Conservation (phyloP, 805 yeast genomes). For the Candida methanosorbosa region DNA sequence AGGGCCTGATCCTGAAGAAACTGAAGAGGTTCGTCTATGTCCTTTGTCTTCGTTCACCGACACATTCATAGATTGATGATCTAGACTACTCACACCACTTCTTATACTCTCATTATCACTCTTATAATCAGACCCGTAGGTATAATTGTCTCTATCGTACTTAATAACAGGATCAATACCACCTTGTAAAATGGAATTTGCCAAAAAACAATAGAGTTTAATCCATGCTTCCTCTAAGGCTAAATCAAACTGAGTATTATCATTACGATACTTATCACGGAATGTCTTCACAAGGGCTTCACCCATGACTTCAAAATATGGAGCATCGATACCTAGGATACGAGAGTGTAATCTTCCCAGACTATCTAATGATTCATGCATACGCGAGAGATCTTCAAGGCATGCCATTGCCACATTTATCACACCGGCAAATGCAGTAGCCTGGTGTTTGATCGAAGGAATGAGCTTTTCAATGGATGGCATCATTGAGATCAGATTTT, state of each 20-base stretch:
- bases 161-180: conserved; percentile 42
- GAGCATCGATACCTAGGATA: conserved; percentile 63
- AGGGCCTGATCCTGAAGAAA: neutral
- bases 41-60: neutral
- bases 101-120: neutral
- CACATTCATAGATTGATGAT: neutral
- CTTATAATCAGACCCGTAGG: neutral
- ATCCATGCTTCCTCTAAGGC: conserved; percentile 68
- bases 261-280: conserved; percentile 43
- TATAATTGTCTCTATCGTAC: conserved; percentile 8
- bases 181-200: conserved; percentile 57
- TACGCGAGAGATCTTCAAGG: conserved; percentile 46
- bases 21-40: no score
- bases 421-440: conserved; percentile 73
- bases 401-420: conserved; percentile 57
- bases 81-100: neutral
- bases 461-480: conserved; percentile 54
- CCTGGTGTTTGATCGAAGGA: conserved; percentile 74
- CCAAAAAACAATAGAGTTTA: conserved; percentile 56
- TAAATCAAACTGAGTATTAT: conserved; percentile 34
- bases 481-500: conserved; percentile 53
- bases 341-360: conserved; percentile 72
- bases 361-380: conserved; percentile 52
- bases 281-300: conserved; percentile 61
- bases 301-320: conserved; percentile 66